Base-by-base conservation (phyloP, 495 filamentous ascomycete species). In the Penicillium canescens region DNA sequence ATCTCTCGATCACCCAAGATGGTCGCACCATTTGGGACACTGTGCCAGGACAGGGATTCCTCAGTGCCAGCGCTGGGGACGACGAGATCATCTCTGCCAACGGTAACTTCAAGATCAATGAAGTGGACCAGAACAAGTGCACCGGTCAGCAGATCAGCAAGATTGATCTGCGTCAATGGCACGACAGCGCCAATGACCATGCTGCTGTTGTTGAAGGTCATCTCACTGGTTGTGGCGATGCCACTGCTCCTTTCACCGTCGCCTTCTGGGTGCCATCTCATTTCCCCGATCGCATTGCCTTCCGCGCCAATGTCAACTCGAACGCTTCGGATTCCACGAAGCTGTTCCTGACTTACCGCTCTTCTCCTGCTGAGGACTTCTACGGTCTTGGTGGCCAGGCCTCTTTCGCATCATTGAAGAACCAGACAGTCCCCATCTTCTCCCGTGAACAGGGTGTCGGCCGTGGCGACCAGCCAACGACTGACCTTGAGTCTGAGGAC, bases 331-430 rank as follows among this genome's bases (percentile, higher is more conserved):
- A 55, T 1, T 24, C 41, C 2, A 60, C 42, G 20, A 62, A 65
- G 43, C 5, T 65, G 12, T 65, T 55, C 42, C 42, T 65, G 24
- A 62, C 53, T 23, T 65, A 62, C 33, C 46, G 46, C 11, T 65
- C 62, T 8, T 60, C 56, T 0, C 26, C 56, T 3, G 56, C 54
- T 3, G 65, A 68, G 24, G 59, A 68, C 34, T 62, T 68, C 46
- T 68, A 68, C 37, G 65, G 65, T 16, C 39, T 68, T 5, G 65
- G 65, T 44, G 62, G 43, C 5, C 65, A 68, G 42, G 65, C 50
- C 2, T 68, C 65, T 13, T 68, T 65, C 20, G 62, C 65, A 0
- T 68, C 65, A 1, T 44, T 68, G 53, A 68, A 68, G 33, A 68
- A 65, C 37, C 62, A 62, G 26, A 55, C 65, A 0, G 57, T 65